Evolutionary conservation across 805 yeast species (phyloP), one percentile per base, ranked within the genome.

Genomic region (Wickerhamiella sorbophila): DNA sequence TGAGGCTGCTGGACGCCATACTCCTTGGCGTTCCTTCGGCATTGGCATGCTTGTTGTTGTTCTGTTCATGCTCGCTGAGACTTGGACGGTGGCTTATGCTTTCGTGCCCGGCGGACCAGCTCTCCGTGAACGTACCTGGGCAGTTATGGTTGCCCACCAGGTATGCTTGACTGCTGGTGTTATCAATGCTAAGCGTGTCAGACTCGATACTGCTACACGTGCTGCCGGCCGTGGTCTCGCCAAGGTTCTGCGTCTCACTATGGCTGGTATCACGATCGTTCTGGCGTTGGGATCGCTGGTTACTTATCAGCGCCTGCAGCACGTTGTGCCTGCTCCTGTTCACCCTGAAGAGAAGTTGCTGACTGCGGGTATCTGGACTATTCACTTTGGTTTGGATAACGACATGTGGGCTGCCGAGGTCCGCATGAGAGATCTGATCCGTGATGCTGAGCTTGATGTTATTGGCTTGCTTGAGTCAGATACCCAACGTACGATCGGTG

Each of bases 21-120:
- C 71, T 44, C 74, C 82, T 20, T 77, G 79, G 2, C 46, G 46
- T 18, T 35, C 60, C 4, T 66, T 64, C 49, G 69, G 67, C n/a
- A 20, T 58, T 2, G 71, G 58, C 4, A 19, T 47, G 42, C 51
- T 69, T 18, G 58, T 75, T 1, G 74, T 77, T 52, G 65, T 77
- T 40, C 38, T 79, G 3, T 57, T 83, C 31, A 68, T 79, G 20
- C 67, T 91, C 47, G 93, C 81, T 4, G 88, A 86, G 59, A 94
- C 88, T 39, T 88, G 97, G 97, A 79, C 81, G 34, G 97, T 91
- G 36, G 98, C 98, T 0, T 91, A 91, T 60, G 97, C 98, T 0
- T 91, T 91, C 64, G 98, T 91, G 37, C 98, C 98, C 9, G 87
- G 84, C 46, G 98, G 98, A 6, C 78, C 79, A 57, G 46, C 81